phyloP scores from a whole-genome alignment of 208 protist genomes.

The Leishmania lainsoni region DNA sequence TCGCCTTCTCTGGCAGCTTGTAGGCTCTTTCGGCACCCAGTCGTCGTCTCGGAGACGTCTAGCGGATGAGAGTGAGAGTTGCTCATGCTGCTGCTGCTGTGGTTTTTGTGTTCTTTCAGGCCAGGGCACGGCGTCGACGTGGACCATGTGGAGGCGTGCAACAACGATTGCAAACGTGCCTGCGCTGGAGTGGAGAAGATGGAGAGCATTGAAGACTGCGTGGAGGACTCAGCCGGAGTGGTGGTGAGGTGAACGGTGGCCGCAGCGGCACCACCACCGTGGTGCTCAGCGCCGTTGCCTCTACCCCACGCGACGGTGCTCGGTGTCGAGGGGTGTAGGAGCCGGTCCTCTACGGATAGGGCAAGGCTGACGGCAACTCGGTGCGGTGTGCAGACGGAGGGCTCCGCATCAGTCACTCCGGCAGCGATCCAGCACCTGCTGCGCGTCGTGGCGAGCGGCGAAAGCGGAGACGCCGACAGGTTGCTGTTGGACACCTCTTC shows the following conservation, averaged over 20 bases:
- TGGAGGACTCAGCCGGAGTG: background rate
- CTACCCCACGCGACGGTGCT: conserved; percentile 26
- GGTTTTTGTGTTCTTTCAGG: background rate
- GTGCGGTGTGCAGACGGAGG: conserved; percentile 1
- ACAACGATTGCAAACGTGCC: conserved; percentile 26
- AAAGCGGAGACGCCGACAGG: background rate
- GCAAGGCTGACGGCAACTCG: conserved; percentile 9
- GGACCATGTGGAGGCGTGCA: conserved; percentile 26
- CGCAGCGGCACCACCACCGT: background rate
- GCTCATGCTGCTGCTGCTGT: conserved; percentile 4
- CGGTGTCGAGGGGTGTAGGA: conserved; percentile 18
- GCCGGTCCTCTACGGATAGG: conserved; percentile 15
- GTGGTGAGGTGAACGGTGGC: background rate
- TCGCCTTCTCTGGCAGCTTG: background rate
- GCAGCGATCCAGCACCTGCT: background rate
- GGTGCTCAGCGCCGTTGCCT: background rate
- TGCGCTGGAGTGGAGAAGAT: conserved; percentile 31
- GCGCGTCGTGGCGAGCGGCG: background rate
- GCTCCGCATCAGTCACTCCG: background rate
- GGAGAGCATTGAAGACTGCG: conserved; percentile 1
- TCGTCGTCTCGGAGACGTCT: background rate
- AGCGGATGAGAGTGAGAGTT: background rate
- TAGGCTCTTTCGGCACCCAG: background rate
- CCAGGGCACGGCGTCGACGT: conserved; percentile 2
- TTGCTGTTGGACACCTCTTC: background rate